Percentiles rank a stretch among this genome's conserved stretches.
These are phyloP conservation scores for Podospora bellae-mahoneyi DNA, from an alignment of 495 filamentous ascomycete species.

Conservation along the genomic window DNA sequence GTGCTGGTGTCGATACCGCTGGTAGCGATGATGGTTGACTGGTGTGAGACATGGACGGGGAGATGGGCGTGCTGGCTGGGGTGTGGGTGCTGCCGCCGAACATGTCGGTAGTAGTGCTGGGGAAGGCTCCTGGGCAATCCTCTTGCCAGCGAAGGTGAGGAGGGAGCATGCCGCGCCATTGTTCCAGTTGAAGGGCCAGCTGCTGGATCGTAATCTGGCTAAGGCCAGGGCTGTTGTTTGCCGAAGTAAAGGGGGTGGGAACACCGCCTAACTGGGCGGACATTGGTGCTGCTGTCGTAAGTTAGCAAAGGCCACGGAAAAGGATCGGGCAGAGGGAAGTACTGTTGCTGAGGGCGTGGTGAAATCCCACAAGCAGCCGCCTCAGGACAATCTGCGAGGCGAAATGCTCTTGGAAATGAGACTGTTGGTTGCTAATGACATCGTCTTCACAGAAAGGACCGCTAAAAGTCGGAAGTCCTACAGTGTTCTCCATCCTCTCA, in stretches of 20 bases:
- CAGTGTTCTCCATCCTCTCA: constrained; percentile 45
- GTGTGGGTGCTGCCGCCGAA: constrained; percentile 26
- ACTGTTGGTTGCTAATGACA: constrained; percentile 46
- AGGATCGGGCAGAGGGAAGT: constrained; percentile 15
- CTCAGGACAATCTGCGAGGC: constrained; percentile 56
- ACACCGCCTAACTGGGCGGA: neutral
- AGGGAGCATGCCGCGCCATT: constrained; percentile 55
- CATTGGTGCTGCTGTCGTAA: neutral
- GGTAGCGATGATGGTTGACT: neutral
- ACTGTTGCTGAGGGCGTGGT: constrained; percentile 50
- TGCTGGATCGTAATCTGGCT: constrained; percentile 41
- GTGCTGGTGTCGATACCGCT: constrained; percentile 9
- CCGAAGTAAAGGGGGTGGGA: constrained; percentile 13
- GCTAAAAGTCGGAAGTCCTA: constrained; percentile 53
- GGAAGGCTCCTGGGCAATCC: constrained; percentile 44
- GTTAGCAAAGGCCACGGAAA: neutral
- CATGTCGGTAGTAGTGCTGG: constrained; percentile 24
- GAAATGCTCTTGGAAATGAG: constrained; percentile 55
- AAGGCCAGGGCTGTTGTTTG: constrained; percentile 2
- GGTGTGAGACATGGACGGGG: constrained; percentile 11
- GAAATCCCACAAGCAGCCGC: constrained; percentile 49
- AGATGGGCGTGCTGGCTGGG: constrained; percentile 20
- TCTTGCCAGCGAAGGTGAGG: constrained; percentile 53
- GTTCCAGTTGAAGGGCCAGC: constrained; percentile 48
- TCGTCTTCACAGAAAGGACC: constrained; percentile 45